Evolutionary conservation across 2,329 filamentous ascomycete genomes (phyloP).

Genomic region (Neofusicoccum sp.): DNA sequence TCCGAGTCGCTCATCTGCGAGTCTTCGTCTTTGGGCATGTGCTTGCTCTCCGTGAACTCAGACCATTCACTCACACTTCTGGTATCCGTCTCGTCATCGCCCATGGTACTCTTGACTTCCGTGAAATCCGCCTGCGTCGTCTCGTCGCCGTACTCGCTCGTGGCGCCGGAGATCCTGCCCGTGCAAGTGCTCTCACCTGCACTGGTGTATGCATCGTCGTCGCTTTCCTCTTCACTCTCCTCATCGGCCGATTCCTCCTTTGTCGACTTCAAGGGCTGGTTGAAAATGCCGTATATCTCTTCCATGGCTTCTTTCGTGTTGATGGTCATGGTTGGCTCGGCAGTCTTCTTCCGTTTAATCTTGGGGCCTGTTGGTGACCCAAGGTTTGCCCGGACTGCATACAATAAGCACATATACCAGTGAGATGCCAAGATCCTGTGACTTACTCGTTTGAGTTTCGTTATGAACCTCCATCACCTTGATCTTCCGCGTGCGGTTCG

Average conservation of each 20-base stretch:
- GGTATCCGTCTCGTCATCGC: slow-evolving; percentile 35
- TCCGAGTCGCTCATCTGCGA: slow-evolving; percentile 37
- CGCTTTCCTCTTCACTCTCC: slow-evolving; percentile 67
- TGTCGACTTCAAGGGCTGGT: slow-evolving; percentile 69
- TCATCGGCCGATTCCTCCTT: slow-evolving; percentile 51
- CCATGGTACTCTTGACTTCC: slow-evolving; percentile 39
- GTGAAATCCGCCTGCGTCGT: slow-evolving; percentile 55
- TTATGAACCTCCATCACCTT: slow-evolving; percentile 74
- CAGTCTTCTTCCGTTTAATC: slow-evolving; percentile 70
- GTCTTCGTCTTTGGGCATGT: slow-evolving; percentile 58
- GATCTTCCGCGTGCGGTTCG: slow-evolving; percentile 58
- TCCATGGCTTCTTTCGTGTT: slow-evolving; percentile 94
- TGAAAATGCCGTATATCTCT: slow-evolving; percentile 97
- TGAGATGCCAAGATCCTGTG: neutral
- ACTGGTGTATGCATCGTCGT: slow-evolving; percentile 79
- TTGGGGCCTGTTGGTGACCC: slow-evolving; percentile 88
- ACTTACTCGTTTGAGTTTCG: slow-evolving; percentile 88
- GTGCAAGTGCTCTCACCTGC: slow-evolving; percentile 83
- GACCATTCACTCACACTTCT: slow-evolving; percentile 78
- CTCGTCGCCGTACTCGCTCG: slow-evolving; percentile 69
- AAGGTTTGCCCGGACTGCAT: slow-evolving; percentile 83
- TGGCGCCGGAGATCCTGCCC: slow-evolving; percentile 66
- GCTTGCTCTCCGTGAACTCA: slow-evolving; percentile 76
- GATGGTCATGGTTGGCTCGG: slow-evolving; percentile 96
- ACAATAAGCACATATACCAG: slow-evolving; percentile 26